These are phyloP conservation scores for Cryptococcus sp. DNA, from an alignment of 1,284 basidiomycete genomes.

Conservation along the genomic window DNA sequence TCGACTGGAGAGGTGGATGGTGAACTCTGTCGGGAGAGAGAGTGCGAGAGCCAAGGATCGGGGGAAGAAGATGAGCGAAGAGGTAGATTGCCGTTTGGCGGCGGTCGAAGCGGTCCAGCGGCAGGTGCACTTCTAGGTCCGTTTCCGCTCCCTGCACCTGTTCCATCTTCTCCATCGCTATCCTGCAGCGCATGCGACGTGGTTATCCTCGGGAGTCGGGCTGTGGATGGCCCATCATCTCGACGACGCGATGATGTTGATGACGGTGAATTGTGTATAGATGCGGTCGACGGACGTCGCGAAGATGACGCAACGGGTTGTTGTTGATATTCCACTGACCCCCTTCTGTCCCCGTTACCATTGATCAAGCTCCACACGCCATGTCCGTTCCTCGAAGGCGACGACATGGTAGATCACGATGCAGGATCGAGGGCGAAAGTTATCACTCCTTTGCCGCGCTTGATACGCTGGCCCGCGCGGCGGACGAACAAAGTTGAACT, in stretches of 20 bases:
- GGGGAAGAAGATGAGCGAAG: constrained; percentile 42
- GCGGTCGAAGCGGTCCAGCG: constrained; percentile 15
- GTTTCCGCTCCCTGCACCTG: not conserved
- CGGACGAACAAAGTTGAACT: too few species aligned
- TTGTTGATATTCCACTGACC: too few species aligned
- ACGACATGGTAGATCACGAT: too few species aligned
- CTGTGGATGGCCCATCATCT: constrained; percentile 4
- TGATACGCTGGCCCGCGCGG: too few species aligned
- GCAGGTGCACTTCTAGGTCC: constrained; percentile 35
- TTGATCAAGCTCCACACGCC: too few species aligned
- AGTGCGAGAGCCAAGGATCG: constrained; percentile 27
- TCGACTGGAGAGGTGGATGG: constrained; percentile 34
- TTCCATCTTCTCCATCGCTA: constrained; percentile 5
- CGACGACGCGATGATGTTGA: constrained; percentile 28
- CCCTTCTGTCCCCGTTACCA: too few species aligned
- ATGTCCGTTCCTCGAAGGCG: too few species aligned
- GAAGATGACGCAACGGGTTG: constrained; percentile 11
- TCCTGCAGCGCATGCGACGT: constrained; percentile 20
- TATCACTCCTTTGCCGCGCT: too few species aligned
- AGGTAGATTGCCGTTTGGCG: constrained; percentile 21
- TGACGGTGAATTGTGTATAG: constrained; percentile 30
- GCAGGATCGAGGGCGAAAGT: too few species aligned
- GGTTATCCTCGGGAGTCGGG: constrained; percentile 28
- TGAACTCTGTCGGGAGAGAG: constrained; percentile 18
- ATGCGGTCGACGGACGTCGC: constrained; percentile 23